Evolutionary conservation across 176 grass and related monocot species (phyloP), one percentile per base, ranked within the genome.

Genomic region (Cenchrus fungigraminus): DNA sequence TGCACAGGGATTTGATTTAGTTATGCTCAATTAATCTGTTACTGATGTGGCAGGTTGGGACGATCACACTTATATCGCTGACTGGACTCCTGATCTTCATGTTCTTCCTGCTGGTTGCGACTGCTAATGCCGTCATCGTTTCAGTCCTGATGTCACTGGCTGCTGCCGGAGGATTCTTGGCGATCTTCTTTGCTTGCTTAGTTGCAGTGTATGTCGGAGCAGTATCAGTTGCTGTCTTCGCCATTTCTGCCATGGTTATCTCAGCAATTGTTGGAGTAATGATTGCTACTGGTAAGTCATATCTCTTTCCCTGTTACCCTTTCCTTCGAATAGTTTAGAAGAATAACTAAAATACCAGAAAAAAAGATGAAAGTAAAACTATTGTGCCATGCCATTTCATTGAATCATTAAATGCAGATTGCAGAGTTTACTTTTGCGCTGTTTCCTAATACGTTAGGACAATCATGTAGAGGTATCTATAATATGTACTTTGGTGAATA

Each of bases 61-160:
- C 93, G 9, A 89, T 94, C 75, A 89, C 81, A 0, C 88, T 96
- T 84, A 68, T 99, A 25, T 68, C 93, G 9, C 56, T 96, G 75
- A 96, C 89, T 46, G 96, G 92, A 32, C 82, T 94, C 12, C 79
- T 93, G 46, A 83, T 95, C 45, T 98, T 98, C 82, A 82, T 94
- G 91, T 91, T 88, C 76, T 89, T 96, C 74, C 86, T 98, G 9
- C 31, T 98, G 7, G 84, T 90, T 66, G 96, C 93, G 0, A 95
- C 93, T 6, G 57, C 59, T 20, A 98, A 94, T 87, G 96, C 93
- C 42, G 34, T 98, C 14, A 47, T 98, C 20, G 79, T 95, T 44
- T 94, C 96, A 3, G 78, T 94, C 40, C 83, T 98, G 25, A 84
- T 98, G 93, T 98, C 93, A 8, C 67, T 94, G 84, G 97, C 97